phyloP scores from a whole-genome alignment of 2,329 filamentous ascomycete species.

The Penicillium sp. region DNA sequence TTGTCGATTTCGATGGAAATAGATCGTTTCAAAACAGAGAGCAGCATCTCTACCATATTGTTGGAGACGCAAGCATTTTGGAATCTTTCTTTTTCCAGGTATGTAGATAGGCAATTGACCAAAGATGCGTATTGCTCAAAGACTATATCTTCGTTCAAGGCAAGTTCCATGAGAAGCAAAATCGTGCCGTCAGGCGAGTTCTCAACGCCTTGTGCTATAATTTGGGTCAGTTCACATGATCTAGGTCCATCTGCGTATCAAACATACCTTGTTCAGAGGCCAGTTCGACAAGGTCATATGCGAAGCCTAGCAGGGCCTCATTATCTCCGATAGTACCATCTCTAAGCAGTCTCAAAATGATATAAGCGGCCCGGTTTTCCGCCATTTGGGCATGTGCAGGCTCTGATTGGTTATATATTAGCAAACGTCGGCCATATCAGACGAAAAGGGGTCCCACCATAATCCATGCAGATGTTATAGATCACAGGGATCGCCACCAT shows the following conservation, averaged over 20 bases:
- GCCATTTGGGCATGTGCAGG: conserved; percentile 42
- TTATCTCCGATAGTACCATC: conserved; percentile 34
- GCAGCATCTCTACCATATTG: conserved; percentile 31
- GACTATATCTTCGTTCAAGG: conserved; percentile 24
- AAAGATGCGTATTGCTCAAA: conserved; percentile 35
- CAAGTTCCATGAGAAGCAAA: conserved; percentile 34
- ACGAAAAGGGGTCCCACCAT: conserved; percentile 29
- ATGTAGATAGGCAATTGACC: conserved; percentile 32
- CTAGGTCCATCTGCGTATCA: neutral
- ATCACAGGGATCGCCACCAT: conserved; percentile 45
- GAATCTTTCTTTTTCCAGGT: conserved; percentile 40
- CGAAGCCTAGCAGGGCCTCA: conserved; percentile 34
- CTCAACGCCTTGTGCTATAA: conserved; percentile 35
- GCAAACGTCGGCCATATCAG: neutral
- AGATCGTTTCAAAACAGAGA: conserved; percentile 35
- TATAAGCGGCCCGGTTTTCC: conserved; percentile 36
- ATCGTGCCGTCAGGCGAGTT: conserved; percentile 37
- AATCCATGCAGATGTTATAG: conserved; percentile 49
- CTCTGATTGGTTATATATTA: conserved; percentile 22
- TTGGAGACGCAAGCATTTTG: conserved; percentile 38
- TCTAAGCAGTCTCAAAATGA: conserved; percentile 36
- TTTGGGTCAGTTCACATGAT: neutral
- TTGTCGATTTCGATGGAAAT: conserved; percentile 26
- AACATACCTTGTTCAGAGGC: conserved; percentile 40
- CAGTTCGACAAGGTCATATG: conserved; percentile 43